phyloP scores from a whole-genome alignment of 1,284 basidiomycete species.

The Ganoderma lucidum region DNA sequence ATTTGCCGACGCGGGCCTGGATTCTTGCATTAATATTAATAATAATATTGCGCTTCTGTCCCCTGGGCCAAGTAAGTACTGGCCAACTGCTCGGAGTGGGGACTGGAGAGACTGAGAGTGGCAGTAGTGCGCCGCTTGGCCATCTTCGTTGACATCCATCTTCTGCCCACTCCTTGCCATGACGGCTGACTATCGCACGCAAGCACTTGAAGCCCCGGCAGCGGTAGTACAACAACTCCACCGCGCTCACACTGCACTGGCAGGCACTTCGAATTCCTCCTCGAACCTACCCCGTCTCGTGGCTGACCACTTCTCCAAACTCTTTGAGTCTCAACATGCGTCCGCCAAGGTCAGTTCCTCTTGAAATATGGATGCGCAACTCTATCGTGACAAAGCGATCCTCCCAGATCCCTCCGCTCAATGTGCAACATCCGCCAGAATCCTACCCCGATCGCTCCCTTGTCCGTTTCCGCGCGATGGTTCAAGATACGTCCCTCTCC shows the following conservation, averaged over 20 bases:
- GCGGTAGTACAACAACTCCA: constrained; percentile 57
- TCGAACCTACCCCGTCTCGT: constrained; percentile 56
- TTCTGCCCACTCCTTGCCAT: constrained; percentile 40
- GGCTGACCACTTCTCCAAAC: constrained; percentile 54
- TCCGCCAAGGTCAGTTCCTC: constrained; percentile 51
- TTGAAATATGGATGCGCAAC: not conserved
- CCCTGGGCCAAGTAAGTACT: too few species aligned
- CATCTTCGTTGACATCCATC: not conserved
- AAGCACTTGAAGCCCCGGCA: constrained; percentile 58
- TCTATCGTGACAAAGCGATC: not conserved
- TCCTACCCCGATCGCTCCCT: constrained; percentile 57
- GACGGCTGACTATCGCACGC: constrained; percentile 59
- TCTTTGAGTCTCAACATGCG: constrained; percentile 52
- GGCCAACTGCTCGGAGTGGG: too few species aligned
- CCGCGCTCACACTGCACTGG: constrained; percentile 30
- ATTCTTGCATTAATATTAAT: not conserved
- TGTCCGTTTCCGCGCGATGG: constrained; percentile 76
- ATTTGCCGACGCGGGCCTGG: not conserved
- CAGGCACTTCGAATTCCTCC: constrained; percentile 11
- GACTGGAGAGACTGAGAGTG: too few species aligned
- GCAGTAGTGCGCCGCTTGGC: too few species aligned
- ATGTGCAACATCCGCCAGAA: constrained; percentile 55
- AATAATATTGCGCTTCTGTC: too few species aligned
- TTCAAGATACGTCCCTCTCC: constrained; percentile 81
- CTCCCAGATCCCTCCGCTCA: constrained; percentile 62